Conservation (phyloP, 495 filamentous ascomycete species). For the Monascus purpureus region DNA sequence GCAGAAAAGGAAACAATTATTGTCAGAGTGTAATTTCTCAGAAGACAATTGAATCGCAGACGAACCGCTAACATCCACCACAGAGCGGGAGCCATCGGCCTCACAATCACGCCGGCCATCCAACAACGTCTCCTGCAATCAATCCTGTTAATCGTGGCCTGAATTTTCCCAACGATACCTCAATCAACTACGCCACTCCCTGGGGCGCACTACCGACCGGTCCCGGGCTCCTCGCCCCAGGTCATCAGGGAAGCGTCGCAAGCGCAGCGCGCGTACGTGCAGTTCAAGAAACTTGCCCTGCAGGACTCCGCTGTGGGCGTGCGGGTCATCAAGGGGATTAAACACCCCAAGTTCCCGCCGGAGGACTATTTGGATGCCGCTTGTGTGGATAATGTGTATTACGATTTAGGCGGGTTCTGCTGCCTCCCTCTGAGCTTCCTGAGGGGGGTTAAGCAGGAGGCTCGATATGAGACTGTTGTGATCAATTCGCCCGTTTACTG, state of each 20-base stretch:
- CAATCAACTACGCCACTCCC: constrained; percentile 49
- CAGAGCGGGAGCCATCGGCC: constrained; percentile 46
- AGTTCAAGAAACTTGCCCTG: constrained; percentile 28
- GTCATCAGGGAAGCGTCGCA: constrained; percentile 32
- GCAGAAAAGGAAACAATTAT: constrained; percentile 23
- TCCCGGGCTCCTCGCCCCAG: constrained; percentile 30
- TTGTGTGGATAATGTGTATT: constrained; percentile 13
- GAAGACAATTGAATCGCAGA: constrained; percentile 5
- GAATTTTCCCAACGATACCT: constrained; percentile 38
- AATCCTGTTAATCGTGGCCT: constrained; percentile 44
- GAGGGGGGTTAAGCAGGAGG: constrained; percentile 37
- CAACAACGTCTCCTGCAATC: constrained; percentile 34
- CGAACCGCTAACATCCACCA: background rate
- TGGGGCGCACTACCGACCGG: constrained; percentile 51
- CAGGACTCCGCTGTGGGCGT: constrained; percentile 37
- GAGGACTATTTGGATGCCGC: constrained; percentile 24
- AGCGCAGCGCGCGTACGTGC: constrained; percentile 35
- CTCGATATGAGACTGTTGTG: constrained; percentile 42
- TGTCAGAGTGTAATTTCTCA: constrained; percentile 25
- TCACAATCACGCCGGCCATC: no score
- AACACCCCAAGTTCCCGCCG: constrained; percentile 43
- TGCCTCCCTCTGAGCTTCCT: constrained; percentile 21
- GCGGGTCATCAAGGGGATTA: constrained; percentile 36
- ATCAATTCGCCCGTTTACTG: constrained; percentile 52
- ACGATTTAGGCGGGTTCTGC: constrained; percentile 30